These are phyloP conservation scores for Rhododendron ferrugineum DNA, from an alignment of 148 eudicot species.

Conservation along the genomic window DNA sequence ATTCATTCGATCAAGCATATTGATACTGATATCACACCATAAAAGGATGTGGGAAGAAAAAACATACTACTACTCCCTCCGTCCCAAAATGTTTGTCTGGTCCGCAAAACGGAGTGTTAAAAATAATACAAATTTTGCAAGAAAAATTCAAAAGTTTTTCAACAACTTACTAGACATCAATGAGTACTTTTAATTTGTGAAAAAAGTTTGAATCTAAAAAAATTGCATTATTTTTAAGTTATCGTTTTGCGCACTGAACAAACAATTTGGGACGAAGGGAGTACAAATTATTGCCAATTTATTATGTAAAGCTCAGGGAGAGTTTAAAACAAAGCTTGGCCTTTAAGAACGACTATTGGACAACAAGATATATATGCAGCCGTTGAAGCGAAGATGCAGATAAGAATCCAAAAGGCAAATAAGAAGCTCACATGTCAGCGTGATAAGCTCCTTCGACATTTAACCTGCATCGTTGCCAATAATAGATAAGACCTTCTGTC, in stretches of 20 bases:
- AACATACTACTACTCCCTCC: too few species aligned
- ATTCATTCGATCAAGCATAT: not conserved
- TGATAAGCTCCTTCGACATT: slow-evolving; percentile 10
- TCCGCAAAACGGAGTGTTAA: too few species aligned
- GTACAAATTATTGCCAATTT: not conserved
- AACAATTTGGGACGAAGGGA: too few species aligned
- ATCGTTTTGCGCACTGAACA: too few species aligned
- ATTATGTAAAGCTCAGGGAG: not conserved
- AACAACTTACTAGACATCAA: too few species aligned
- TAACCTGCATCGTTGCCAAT: slow-evolving; percentile 30
- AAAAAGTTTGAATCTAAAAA: too few species aligned
- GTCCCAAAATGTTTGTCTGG: too few species aligned
- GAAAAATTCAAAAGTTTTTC: too few species aligned
- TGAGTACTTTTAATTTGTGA: too few species aligned
- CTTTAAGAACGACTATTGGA: not conserved
- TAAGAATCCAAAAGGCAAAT: not conserved
- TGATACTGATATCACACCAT: not conserved
- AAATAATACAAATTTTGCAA: too few species aligned
- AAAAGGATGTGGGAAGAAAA: too few species aligned
- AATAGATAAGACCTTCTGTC: slow-evolving; percentile 49
- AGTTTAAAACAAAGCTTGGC: not conserved
- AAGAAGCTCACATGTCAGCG: slow-evolving; percentile 20
- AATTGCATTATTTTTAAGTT: too few species aligned
- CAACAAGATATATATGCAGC: not conserved
- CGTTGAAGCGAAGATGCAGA: not conserved